Evolutionary conservation across 345 rosid species (phyloP).

Genomic region (Pistacia atlantica): DNA sequence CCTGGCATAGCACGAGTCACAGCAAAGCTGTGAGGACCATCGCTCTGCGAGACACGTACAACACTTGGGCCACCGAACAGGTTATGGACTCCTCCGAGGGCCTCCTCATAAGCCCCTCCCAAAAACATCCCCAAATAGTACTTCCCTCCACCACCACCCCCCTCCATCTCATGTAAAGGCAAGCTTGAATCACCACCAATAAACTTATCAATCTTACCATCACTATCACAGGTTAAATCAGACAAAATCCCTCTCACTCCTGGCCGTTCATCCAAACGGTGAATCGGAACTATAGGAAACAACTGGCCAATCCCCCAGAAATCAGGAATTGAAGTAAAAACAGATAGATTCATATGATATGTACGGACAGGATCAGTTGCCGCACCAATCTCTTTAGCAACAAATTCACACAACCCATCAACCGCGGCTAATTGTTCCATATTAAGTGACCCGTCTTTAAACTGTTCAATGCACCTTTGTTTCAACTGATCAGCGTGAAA

Average conservation of each 20-base stretch:
- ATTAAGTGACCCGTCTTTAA: constrained; percentile 74
- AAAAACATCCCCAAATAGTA: constrained; percentile 96
- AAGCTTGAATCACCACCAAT: constrained; percentile 84
- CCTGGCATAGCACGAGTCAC: constrained; percentile 86
- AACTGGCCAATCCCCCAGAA: constrained; percentile 93
- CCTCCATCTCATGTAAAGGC: constrained; percentile 83
- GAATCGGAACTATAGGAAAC: constrained; percentile 92
- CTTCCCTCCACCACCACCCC: constrained; percentile 30
- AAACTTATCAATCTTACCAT: constrained; percentile 86
- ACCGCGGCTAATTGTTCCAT: constrained; percentile 85
- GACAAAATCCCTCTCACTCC: constrained; percentile 70
- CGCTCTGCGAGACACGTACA: constrained; percentile 83
- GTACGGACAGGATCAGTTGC: constrained; percentile 57
- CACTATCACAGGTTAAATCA: constrained; percentile 93
- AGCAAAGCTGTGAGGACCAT: constrained; percentile 91
- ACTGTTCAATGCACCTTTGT: constrained; percentile 76
- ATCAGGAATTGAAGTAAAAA: constrained; percentile 97
- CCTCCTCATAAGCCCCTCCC: constrained; percentile 99
- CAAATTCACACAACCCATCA: constrained; percentile 81
- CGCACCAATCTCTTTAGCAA: constrained; percentile 54
- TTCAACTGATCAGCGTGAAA: constrained; percentile 76
- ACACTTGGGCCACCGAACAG: constrained; percentile 93
- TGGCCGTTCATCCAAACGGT: constrained; percentile 76
- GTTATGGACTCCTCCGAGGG: constrained; percentile 96
- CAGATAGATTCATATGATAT: constrained; percentile 78